Evolutionary conservation across 2,329 filamentous ascomycete genomes (phyloP).

Genomic region (Annulohypoxylon truncatum): DNA sequence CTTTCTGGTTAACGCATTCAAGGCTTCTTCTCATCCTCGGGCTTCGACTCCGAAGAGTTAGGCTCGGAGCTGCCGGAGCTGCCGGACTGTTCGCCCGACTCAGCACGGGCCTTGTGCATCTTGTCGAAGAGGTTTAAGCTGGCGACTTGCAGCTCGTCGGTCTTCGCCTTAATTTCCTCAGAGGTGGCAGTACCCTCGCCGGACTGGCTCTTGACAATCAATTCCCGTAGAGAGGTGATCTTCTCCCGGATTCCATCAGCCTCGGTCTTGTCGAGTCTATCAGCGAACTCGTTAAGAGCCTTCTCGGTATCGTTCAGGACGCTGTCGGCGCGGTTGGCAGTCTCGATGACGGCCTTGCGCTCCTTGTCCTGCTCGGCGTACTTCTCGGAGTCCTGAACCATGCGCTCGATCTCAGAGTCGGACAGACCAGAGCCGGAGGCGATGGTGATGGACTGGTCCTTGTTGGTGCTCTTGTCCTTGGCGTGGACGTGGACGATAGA

Average conservation of each 20-base stretch:
- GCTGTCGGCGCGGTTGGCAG: conserved; percentile 96
- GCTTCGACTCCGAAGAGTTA: conserved; percentile 54
- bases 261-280: conserved; percentile 97
- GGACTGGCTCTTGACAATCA: conserved; percentile 92
- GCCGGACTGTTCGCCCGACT: conserved; percentile 65
- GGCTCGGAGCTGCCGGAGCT: conserved; percentile 59
- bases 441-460: conserved; percentile 99
- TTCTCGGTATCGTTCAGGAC: conserved; percentile 98
- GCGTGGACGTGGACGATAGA: conserved; percentile 98
- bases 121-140: conserved; percentile 98
- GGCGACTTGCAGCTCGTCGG: conserved; percentile 95
- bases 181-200: conserved; percentile 88
- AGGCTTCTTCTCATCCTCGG: conserved; percentile 77
- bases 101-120: conserved; percentile 95
- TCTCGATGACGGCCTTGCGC: conserved; percentile 94
- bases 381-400: conserved; percentile 98
- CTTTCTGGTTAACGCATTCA: conserved; percentile 51
- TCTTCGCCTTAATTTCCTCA: conserved; percentile 97
- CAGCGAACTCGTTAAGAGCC: conserved; percentile 95
- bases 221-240: conserved; percentile 85
- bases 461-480: conserved; percentile 99
- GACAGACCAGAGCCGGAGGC: conserved; percentile 97
- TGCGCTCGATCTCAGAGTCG: conserved; percentile 92
- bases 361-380: conserved; percentile 96
- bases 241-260: conserved; percentile 94